A percentile compares a stretch with the other conserved stretches of the same genome.
Conservation (phyloP, 225 moss, liverwort and hornwort genomes). For the Ulota crispa region DNA sequence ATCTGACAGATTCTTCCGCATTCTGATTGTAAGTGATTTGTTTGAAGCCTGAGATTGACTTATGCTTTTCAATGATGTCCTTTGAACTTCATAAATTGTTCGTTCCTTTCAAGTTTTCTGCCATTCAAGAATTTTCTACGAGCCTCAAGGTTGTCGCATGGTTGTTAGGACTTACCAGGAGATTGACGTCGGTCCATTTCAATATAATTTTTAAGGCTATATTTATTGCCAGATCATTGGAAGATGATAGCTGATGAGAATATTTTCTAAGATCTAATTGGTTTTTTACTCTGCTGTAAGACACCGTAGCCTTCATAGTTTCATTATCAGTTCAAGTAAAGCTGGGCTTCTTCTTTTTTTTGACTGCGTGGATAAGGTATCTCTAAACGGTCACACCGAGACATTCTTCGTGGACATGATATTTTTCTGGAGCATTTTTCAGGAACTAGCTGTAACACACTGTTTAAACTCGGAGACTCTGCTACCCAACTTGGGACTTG, state of each 20-base stretch:
- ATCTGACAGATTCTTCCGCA: slow-evolving; percentile 95
- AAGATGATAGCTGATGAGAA: background rate
- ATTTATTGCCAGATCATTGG: background rate
- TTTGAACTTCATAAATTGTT: slow-evolving; percentile 1
- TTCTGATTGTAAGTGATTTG: slow-evolving; percentile 61
- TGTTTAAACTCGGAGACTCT: slow-evolving; percentile 74
- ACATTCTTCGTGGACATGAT: slow-evolving; percentile 6
- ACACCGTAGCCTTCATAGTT: background rate
- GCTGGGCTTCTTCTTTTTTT: background rate
- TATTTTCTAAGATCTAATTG: slow-evolving; percentile 1
- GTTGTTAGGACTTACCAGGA: background rate
- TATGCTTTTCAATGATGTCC: background rate
- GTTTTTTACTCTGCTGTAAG: background rate
- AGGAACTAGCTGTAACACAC: slow-evolving; percentile 88
- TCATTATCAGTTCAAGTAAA: slow-evolving; percentile 6
- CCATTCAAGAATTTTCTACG: background rate
- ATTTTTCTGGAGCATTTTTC: slow-evolving; percentile 28
- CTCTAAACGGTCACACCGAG: background rate
- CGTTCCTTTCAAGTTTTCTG: background rate
- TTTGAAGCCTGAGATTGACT: slow-evolving; percentile 17
- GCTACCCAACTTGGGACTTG: slow-evolving; percentile 50
- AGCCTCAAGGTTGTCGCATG: slow-evolving; percentile 6
- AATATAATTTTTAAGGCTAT: background rate
- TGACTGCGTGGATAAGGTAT: background rate
- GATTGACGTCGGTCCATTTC: background rate